Evolutionary conservation across 345 rosid genomes (phyloP), one percentile per base, ranked within the genome.

Genomic region (Syzygium aqueum): DNA sequence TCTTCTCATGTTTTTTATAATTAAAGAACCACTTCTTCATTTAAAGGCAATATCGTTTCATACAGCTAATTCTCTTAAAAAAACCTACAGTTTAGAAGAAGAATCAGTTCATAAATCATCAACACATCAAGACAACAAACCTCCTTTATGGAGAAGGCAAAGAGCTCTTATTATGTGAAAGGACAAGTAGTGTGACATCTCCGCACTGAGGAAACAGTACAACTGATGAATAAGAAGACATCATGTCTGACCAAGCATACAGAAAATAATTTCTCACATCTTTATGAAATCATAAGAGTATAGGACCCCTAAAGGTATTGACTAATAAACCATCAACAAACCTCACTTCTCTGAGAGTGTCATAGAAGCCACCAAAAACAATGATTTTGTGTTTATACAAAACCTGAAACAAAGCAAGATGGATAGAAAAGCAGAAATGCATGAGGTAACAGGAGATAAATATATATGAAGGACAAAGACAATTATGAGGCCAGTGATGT

Each of bases 311-410:
- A 43, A 16, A 78, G 61, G 27, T 49, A 80, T 67, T 77, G 83
- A 14, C 19, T 77, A 89, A 84, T 84, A 91, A 88, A 85, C 54
- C 22, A 63, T 88, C 84, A 92, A 91, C 96, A 92, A 37, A 97
- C 99, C 99, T 97, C 92, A 97, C 98, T 97, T 97, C 99, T 91
- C 99, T 94, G 54, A 97, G 97, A 77, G 99, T 97, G 88, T 97
- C 98, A 87, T 97, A 97, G 93, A 97, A 97, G 92, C 99, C 99
- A 86, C 99, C 99, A 88, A 97, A 97, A 89, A 95, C 89, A 86
- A 97, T 90, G 88, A 97, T 93, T 93, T 97, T 96, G 93, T 96
- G 98, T 95, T 97, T 96, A 92, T 97, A 94, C 57, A 96, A 89
- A 87, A 97, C 96, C 99, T 97, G 98, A 88, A 93, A 82, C 54